Evolutionary conservation across 1,284 basidiomycete genomes (phyloP).

Genomic region (Malassezia globosa): DNA sequence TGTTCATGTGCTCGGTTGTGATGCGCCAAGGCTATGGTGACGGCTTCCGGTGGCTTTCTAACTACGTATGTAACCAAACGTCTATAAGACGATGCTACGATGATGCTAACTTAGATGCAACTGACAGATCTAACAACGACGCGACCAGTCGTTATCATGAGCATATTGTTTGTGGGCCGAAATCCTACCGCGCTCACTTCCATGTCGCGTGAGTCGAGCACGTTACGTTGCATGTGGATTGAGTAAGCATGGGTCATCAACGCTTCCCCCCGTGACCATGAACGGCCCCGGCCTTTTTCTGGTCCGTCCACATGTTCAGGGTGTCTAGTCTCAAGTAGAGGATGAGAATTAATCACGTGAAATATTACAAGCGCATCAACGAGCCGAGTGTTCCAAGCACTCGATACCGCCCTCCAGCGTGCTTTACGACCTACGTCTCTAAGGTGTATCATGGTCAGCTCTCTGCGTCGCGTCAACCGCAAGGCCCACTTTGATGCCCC

Average conservation of each 20-base stretch:
- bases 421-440: conserved; percentile 19
- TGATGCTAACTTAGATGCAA: not conserved
- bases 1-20: conserved; percentile 99
- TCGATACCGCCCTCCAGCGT: conserved; percentile 5
- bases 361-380: conserved; percentile 1
- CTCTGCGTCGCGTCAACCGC: conserved; percentile 34
- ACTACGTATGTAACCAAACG: conserved; percentile 75
- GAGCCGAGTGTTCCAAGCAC: not conserved
- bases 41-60: conserved; percentile 97
- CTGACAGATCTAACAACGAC: not conserved
- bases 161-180: too few species aligned
- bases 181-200: too few species aligned
- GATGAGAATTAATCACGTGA: conserved; percentile 14
- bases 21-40: conserved; percentile 98
- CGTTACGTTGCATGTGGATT: not conserved
- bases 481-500: conserved; percentile 45
- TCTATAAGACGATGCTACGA: too few species aligned
- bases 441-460: conserved; percentile 38
- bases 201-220: too few species aligned
- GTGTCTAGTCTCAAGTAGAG: conserved; percentile 6
- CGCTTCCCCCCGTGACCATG: too few species aligned
- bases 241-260: conserved; percentile 3
- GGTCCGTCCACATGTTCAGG: conserved; percentile 1
- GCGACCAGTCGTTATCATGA: too few species aligned
- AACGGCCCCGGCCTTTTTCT: too few species aligned